These are phyloP conservation scores for Orychophragmus violaceus DNA, from an alignment of 345 rosid species.

Conservation along the genomic window DNA sequence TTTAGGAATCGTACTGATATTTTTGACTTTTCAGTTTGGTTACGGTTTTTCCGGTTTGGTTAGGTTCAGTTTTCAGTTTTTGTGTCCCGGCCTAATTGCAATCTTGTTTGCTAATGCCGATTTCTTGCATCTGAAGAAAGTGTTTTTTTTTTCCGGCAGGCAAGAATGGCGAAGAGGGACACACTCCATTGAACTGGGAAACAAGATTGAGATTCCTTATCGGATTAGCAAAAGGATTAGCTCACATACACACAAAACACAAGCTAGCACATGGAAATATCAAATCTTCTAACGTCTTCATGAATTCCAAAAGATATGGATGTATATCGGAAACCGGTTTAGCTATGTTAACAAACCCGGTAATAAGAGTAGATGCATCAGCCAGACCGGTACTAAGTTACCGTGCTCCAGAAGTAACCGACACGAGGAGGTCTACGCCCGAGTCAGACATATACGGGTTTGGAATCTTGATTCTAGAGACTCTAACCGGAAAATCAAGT, in stretches of 20 bases:
- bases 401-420: conserved; percentile 81
- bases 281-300: conserved; percentile 79
- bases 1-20: no score
- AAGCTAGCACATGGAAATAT: conserved; percentile 86
- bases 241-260: conserved; percentile 54
- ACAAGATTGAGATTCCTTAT: conserved; percentile 54
- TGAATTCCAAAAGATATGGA: conserved; percentile 47
- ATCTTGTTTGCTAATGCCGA: neutral
- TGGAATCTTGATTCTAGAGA: conserved; percentile 81
- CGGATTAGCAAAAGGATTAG: conserved; percentile 80
- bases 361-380: conserved; percentile 42
- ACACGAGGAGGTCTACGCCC: conserved; percentile 65
- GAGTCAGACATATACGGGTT: conserved; percentile 80
- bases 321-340: conserved; percentile 79
- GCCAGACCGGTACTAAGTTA: conserved; percentile 31
- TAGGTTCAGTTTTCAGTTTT: neutral
- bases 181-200: conserved; percentile 57
- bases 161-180: conserved; percentile 36
- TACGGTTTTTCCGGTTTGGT: no score
- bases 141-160: conserved; percentile 38
- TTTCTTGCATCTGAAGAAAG: conserved; percentile 17
- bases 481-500: conserved; percentile 76
- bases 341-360: conserved; percentile 55
- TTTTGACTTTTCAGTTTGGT: no score
- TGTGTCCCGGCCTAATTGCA: neutral